phyloP scores from a whole-genome alignment of 768 basidiomycete genomes.

The Hypholoma fasciculare region DNA sequence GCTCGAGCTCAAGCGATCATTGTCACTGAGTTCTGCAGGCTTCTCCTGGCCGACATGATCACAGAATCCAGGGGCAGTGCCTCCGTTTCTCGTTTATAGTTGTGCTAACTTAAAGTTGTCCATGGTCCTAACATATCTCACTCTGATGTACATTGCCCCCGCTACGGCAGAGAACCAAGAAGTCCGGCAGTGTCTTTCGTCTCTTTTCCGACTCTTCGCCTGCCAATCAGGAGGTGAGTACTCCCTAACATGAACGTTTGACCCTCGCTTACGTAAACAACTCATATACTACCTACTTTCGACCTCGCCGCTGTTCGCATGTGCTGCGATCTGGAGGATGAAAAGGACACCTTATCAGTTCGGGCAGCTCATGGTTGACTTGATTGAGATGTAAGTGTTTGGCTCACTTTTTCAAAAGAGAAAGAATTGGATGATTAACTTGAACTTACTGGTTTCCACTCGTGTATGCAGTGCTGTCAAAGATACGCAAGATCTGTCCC shows the following conservation, averaged over 20 bases:
- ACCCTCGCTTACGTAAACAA: conserved; percentile 47
- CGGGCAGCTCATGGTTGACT: conserved; percentile 77
- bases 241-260: not conserved
- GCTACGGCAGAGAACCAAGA: conserved; percentile 83
- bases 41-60: conserved; percentile 84
- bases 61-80: conserved; percentile 69
- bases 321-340: conserved; percentile 67
- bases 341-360: conserved; percentile 72
- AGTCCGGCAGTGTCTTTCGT: conserved; percentile 88
- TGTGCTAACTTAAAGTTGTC: not conserved
- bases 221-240: conserved; percentile 64
- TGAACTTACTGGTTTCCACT: not conserved
- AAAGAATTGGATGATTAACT: no score
- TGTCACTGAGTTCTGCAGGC: conserved; percentile 83
- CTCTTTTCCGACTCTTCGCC: conserved; percentile 93
- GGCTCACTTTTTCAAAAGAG: not conserved
- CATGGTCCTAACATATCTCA: conserved; percentile 40
- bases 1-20: conserved; percentile 75
- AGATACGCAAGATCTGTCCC: conserved; percentile 28
- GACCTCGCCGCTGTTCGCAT: conserved; percentile 56
- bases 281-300: conserved; percentile 68
- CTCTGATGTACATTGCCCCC: conserved; percentile 78
- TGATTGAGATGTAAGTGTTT: conserved; percentile 56
- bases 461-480: conserved; percentile 18
- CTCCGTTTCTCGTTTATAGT: not conserved